phyloP scores from a whole-genome alignment of 768 basidiomycete genomes.

The Trametopsis cervina region DNA sequence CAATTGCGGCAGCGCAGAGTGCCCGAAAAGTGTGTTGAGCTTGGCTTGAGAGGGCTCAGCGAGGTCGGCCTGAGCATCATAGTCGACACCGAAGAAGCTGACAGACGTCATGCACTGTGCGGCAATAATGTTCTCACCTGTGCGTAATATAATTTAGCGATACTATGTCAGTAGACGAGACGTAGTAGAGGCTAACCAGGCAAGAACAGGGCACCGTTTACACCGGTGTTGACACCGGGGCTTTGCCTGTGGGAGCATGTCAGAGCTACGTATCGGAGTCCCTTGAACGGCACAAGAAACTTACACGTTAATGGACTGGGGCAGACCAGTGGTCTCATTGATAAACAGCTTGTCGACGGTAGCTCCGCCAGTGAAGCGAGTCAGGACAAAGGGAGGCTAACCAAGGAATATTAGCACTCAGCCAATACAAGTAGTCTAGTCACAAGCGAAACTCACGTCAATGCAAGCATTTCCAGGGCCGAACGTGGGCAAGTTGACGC shows the following conservation, averaged over 20 bases:
- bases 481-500: slow-evolving; percentile 22
- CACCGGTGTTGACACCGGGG: slow-evolving; percentile 19
- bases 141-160: background rate
- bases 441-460: slow-evolving; percentile 9
- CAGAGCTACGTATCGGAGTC: no score
- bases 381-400: slow-evolving; percentile 25
- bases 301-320: slow-evolving; percentile 17
- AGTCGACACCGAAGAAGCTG: slow-evolving; percentile 25
- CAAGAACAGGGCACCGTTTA: slow-evolving; percentile 19
- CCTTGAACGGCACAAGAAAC: no score
- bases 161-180: background rate
- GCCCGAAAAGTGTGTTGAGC: slow-evolving; percentile 15
- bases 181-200: slow-evolving; percentile 21
- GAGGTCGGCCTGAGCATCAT: slow-evolving; percentile 23
- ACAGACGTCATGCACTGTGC: slow-evolving; percentile 22
- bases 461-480: slow-evolving; percentile 20
- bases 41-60: slow-evolving; percentile 18
- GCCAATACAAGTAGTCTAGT: background rate
- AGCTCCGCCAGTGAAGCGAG: slow-evolving; percentile 25
- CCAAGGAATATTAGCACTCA: background rate
- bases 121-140: slow-evolving; percentile 23
- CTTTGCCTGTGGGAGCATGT: slow-evolving; percentile 15
- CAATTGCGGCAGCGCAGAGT: background rate
- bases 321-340: slow-evolving; percentile 22
- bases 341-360: slow-evolving; percentile 18